Conservation (phyloP, 371 early-diverging fungal species). For the Dipsacomyces acuminosporus region DNA sequence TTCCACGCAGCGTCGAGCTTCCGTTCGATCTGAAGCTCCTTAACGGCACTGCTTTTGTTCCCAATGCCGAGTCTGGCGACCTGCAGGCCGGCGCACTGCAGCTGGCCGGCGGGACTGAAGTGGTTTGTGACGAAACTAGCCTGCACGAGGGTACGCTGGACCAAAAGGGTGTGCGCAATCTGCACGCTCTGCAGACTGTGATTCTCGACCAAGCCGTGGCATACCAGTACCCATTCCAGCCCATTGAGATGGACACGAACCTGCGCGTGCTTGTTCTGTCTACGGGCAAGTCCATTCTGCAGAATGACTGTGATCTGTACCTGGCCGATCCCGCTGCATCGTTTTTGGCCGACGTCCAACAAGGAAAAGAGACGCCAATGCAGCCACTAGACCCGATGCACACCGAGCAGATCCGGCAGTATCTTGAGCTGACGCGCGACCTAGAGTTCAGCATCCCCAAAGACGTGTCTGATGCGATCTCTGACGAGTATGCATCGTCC, state of each 20-base stretch:
- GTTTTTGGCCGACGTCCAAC: slow-evolving; percentile 10
- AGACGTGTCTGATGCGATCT: slow-evolving; percentile 41
- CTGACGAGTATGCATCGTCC: slow-evolving; percentile 38
- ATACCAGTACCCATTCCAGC: slow-evolving; percentile 47
- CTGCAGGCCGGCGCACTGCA: slow-evolving; percentile 52
- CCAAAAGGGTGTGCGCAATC: slow-evolving; percentile 50
- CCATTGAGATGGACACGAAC: slow-evolving; percentile 41
- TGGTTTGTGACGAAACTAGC: slow-evolving; percentile 54
- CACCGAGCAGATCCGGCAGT: slow-evolving; percentile 43
- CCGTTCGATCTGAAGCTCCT: slow-evolving; percentile 42
- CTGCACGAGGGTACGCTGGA: slow-evolving; percentile 52
- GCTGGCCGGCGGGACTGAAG: slow-evolving; percentile 45
- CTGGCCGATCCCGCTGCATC: slow-evolving; percentile 12
- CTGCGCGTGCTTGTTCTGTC: slow-evolving; percentile 47
- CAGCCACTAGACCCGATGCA: slow-evolving; percentile 44
- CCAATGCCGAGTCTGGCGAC: slow-evolving; percentile 44
- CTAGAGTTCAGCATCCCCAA: slow-evolving; percentile 42
- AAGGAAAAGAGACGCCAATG: neutral
- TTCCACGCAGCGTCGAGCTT: slow-evolving; percentile 38
- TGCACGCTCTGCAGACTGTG: slow-evolving; percentile 40
- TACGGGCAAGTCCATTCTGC: slow-evolving; percentile 46
- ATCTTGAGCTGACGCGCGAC: slow-evolving; percentile 29
- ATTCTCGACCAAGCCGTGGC: slow-evolving; percentile 40
- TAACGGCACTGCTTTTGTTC: slow-evolving; percentile 35
- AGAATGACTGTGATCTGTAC: slow-evolving; percentile 43